These are phyloP conservation scores for Danielozyma ontarioensis DNA, from an alignment of 805 yeast genomes.

Conservation along the genomic window DNA sequence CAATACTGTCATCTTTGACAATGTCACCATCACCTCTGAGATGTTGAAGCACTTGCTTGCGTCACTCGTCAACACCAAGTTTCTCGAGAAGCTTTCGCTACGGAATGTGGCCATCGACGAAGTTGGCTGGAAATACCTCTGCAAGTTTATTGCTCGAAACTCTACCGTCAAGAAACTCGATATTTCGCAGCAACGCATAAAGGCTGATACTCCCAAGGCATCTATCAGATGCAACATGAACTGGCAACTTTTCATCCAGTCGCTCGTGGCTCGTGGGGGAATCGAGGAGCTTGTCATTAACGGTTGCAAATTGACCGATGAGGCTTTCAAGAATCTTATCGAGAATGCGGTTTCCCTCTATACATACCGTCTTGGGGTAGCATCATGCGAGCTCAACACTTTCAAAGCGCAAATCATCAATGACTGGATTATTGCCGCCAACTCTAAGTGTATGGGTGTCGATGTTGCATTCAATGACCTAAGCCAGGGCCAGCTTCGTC, in stretches of 20 bases:
- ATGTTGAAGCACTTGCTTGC: constrained; percentile 48
- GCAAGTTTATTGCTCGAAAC: constrained; percentile 43
- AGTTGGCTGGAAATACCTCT: constrained; percentile 46
- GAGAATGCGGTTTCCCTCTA: constrained; percentile 34
- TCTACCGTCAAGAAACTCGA: constrained; percentile 45
- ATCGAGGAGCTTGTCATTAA: constrained; percentile 54
- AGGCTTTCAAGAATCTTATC: constrained; percentile 36
- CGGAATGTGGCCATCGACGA: constrained; percentile 52
- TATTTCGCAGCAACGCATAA: constrained; percentile 52
- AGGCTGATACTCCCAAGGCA: constrained; percentile 36
- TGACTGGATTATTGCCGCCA: constrained; percentile 42
- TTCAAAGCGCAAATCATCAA: constrained; percentile 39
- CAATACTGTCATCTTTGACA: constrained; percentile 51
- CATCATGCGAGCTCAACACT: constrained; percentile 43
- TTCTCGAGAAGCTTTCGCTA: constrained; percentile 47
- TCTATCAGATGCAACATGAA: constrained; percentile 43
- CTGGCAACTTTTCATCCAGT: constrained; percentile 45
- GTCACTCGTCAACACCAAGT: constrained; percentile 37
- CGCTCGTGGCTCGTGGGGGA: constrained; percentile 44
- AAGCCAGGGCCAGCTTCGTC: constrained; percentile 40
- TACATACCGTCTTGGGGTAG: constrained; percentile 51
- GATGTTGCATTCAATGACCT: constrained; percentile 54
- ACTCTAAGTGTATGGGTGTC: constrained; percentile 47
- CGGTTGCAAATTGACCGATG: constrained; percentile 47
- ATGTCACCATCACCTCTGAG: constrained; percentile 49